A percentile compares a stretch with the other conserved stretches of the same genome.
phyloP scores from a whole-genome alignment of 768 basidiomycete species.

The Jaapia argillacea region DNA sequence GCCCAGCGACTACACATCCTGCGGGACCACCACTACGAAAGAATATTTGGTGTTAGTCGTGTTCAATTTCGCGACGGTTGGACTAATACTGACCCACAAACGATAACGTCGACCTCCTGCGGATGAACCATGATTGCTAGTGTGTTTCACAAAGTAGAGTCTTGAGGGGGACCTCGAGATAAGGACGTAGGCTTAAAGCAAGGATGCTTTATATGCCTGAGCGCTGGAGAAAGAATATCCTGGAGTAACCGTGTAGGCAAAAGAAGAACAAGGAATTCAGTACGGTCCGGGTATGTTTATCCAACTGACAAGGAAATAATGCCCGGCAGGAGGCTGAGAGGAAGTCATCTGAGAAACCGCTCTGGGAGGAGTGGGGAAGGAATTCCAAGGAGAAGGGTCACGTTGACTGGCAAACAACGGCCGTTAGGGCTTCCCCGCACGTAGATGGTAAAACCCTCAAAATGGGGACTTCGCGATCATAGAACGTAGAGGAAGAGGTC shows the following conservation, averaged over 20 bases:
- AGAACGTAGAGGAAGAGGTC: too few species aligned
- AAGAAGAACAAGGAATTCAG: neutral
- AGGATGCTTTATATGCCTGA: neutral
- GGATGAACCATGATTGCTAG: constrained; percentile 33
- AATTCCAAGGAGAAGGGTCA: neutral
- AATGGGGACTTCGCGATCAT: neutral
- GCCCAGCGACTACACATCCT: constrained; percentile 60
- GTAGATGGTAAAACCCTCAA: neutral
- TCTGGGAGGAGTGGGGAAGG: neutral
- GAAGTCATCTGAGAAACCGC: neutral
- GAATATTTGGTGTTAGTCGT: too few species aligned
- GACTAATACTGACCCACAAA: constrained; percentile 33
- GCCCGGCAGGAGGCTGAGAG: neutral
- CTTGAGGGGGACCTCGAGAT: neutral
- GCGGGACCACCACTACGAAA: constrained; percentile 48
- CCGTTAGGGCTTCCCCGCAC: neutral
- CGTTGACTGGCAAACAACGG: neutral
- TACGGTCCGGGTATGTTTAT: neutral
- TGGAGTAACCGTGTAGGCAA: neutral
- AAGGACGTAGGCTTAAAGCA: neutral
- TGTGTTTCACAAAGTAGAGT: neutral
- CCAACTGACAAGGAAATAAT: neutral
- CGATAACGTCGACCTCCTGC: constrained; percentile 65
- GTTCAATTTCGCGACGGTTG: constrained; percentile 3
- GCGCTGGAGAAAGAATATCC: neutral